phyloP scores from a whole-genome alignment of 768 basidiomycete species.

The Termitomyces sp. region DNA sequence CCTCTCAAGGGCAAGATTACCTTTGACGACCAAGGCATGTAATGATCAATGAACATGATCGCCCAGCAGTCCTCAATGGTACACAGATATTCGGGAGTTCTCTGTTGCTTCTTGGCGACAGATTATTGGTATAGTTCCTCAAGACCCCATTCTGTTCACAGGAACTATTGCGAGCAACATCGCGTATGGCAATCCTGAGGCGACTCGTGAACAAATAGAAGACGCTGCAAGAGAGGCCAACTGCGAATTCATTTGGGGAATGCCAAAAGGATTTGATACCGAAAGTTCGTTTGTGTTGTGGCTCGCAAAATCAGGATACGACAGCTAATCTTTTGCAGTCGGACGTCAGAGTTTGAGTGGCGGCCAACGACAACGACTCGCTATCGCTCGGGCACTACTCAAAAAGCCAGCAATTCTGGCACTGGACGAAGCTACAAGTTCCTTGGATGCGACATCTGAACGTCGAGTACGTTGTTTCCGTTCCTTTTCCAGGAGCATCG shows the following conservation, averaged over 20 bases:
- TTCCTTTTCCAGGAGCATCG: neutral
- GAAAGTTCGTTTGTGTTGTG: slow-evolving; percentile 54
- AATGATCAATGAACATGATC: slow-evolving; percentile 14
- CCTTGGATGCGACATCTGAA: slow-evolving; percentile 87
- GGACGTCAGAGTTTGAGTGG: slow-evolving; percentile 71
- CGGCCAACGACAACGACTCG: slow-evolving; percentile 79
- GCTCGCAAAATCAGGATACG: neutral
- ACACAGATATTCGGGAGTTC: slow-evolving; percentile 82
- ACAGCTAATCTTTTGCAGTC: slow-evolving; percentile 37
- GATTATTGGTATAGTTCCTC: slow-evolving; percentile 92
- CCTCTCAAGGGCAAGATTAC: slow-evolving; percentile 80
- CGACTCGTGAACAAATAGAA: slow-evolving; percentile 82
- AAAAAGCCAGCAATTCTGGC: slow-evolving; percentile 87
- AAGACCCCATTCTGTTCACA: slow-evolving; percentile 89
- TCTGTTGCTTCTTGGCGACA: slow-evolving; percentile 83
- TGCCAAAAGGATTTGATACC: slow-evolving; percentile 94
- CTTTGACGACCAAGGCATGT: slow-evolving; percentile 80
- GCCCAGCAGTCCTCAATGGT: neutral
- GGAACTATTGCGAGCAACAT: slow-evolving; percentile 96
- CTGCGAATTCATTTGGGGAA: slow-evolving; percentile 93
- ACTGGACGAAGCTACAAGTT: slow-evolving; percentile 87
- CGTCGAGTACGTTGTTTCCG: slow-evolving; percentile 51
- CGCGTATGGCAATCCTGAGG: slow-evolving; percentile 76
- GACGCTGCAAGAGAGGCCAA: slow-evolving; percentile 88
- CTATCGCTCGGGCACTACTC: slow-evolving; percentile 83